Base-by-base conservation (phyloP, 73 alveolate genomes). In the Durusdinium trenchii region DNA sequence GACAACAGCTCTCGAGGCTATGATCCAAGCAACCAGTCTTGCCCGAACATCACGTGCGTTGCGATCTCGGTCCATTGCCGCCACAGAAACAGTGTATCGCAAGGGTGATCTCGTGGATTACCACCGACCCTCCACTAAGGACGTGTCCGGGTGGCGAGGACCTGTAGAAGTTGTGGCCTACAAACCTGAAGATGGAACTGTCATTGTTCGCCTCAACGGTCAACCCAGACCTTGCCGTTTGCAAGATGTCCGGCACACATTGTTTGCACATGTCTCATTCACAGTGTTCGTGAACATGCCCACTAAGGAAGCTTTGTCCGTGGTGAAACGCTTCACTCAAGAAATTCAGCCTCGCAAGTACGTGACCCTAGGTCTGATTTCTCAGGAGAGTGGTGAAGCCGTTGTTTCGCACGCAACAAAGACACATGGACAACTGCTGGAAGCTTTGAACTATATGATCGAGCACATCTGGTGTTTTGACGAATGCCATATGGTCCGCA, bases 131-230 rank as follows among this genome's bases (percentile, higher is more conserved):
- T 35, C 81, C 79, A n/a, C 60, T 12, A 86, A 86, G 35, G 95
- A 86, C 81, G 45, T 28, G 30, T 40, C 76, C 0, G 95, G 95
- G 4, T 86, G 95, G 95, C 57, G 32, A 2, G 95, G 95, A 0
- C 95, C 95, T 0, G 79, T 38, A 7, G 38, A 38, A 38, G 81
- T 85, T 3, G 23, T 79, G 46, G 62, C 26, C 35, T 81, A 43
- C 35, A 43, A 48, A 18, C 69, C 64, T 0, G 91, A 81, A 47
- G 69, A 45, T 1, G 91, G 91, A 0, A 30, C 40, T 23, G 91
- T 81, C 3, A 26, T 81, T 16, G 91, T 81, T 45, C 12, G 47
- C 26, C 36, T 81, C 9, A 81, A 18, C 6, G 91, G 91, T 3
- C 43, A 46, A 46, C 69, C 42, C 30, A 36, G 69, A 23, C 62